Evolutionary conservation across 2,329 filamentous ascomycete genomes (phyloP), one percentile per base, ranked within the genome.

Genomic region (Thermothelomyces thermophilus): DNA sequence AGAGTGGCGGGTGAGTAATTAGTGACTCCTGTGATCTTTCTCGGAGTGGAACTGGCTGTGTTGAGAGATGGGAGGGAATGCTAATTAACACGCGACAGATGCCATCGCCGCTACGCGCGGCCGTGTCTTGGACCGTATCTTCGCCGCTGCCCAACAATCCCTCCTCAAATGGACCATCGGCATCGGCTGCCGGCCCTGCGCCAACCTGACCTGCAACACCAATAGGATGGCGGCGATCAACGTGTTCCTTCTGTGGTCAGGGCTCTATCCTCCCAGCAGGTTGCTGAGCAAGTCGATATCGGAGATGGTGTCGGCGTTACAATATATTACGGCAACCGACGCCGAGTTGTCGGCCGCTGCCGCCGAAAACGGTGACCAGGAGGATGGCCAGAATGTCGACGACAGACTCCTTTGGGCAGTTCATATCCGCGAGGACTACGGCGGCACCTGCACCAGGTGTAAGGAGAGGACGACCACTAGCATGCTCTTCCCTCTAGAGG

Each of bases 401-500:
- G 24, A 41, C 5, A 26, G 8, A 6, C 28, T 47, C 6, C 19
- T 6, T 3, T 49, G 41, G 40, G 44, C 41, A 6, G 36, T 20
- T 30, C 19, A 24, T 2, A 28, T 54, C 22, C 49, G 49, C 26
- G 10, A 35, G 14, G 14, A 6, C 7, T 52, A 46, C 17, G 24
- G 16, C 31, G 49, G 44, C 3, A 46, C 37, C 2, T 54, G 52
- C 37, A 33, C 26, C 19, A 24, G 42, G 17, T 54, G 52, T 33
- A 14, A 33, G 24, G 45, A 52, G 19, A 20, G 16, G 2, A 22
- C 45, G 8, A 11, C 48, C 13, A 54, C 52, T 10, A 54, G 50
- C 48, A 31, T 19, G 37, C 19, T 53, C 17, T 51, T 53, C 22
- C 51, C 48, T 7, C 19, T 53, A 11, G 43, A 44, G 13, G 52